Evolutionary conservation across 2,329 filamentous ascomycete species (phyloP), one percentile per base, ranked within the genome.

Genomic region (Alternaria gansuensis): DNA sequence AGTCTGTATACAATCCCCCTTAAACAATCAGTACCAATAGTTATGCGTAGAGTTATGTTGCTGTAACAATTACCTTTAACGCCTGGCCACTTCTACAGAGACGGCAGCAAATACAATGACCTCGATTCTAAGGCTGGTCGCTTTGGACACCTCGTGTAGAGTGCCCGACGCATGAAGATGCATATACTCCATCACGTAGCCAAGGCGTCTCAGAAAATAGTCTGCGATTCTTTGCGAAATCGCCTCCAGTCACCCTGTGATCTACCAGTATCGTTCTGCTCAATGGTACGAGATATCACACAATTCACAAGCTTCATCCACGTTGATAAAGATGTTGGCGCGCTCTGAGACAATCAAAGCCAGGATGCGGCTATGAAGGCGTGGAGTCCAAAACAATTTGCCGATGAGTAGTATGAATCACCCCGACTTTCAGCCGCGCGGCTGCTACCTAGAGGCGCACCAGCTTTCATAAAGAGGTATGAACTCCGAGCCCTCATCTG

Each of bases 391-490:
- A 8, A 45, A 13, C 24, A 45, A 28, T 45, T 45, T 29, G 10
- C 13, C n/a, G 43, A 45, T n/a, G 24, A 45, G 43, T 45, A 24
- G 43, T 11, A 45, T 17, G 2, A 17, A 17, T 17, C 23, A 11
- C 3, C 8, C 10, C 21, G 6, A 28, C 11, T 4, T 26, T 24
- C n/a, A 31, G 43, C 9, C 21, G 26, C 29, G 24, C 14, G 24
- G 29, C 26, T 7, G 17, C 43, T 26, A 13, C 14, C 23, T 14
- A 24, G 43, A n/a, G 43, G 43, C 4, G 9, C n/a, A 6, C 24
- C 43, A 45, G 43, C 43, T 2, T 45, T 17, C 43, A 45, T 29
- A 24, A 8, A 45, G 4, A 45, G 29, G 28, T 46, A 46, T 29
- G 26, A 9, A 26, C 26, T 46, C 7, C 26, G 31, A 46, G 43